These are phyloP conservation scores for Diversispora eburnea DNA, from an alignment of 192 early-diverging fungal species.

Conservation along the genomic window DNA sequence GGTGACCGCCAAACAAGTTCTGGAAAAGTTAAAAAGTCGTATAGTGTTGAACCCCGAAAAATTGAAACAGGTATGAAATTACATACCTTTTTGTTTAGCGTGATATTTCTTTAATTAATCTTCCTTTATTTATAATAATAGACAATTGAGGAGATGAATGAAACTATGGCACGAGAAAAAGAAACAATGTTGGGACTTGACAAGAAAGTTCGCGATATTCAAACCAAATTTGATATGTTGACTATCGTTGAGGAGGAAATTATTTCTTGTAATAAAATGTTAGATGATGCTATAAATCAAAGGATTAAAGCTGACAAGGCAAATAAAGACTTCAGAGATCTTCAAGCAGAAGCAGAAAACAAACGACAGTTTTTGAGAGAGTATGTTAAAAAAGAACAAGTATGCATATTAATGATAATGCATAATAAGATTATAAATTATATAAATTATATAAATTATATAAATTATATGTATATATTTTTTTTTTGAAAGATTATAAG, in stretches of 20 bases:
- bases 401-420: background rate
- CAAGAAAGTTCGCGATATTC: constrained; percentile 5
- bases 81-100: background rate
- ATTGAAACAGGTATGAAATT: constrained; percentile 7
- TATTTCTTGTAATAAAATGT: constrained; percentile 4
- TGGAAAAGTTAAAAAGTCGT: constrained; percentile 2
- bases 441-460: background rate
- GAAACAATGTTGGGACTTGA: background rate
- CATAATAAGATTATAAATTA: background rate
- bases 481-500: background rate
- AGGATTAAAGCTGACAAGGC: constrained; percentile 3
- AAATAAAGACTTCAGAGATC: constrained; percentile 5
- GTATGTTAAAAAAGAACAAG: constrained; percentile 4
- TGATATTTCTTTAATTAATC: background rate
- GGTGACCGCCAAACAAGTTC: constrained; percentile 7
- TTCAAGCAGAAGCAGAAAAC: background rate
- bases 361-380: constrained; percentile 10
- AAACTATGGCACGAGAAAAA: constrained; percentile 4
- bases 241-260: background rate
- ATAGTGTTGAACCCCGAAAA: constrained; percentile 19
- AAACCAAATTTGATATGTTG: background rate
- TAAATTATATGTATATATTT: no score
- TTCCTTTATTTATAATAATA: background rate
- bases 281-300: constrained; percentile 9
- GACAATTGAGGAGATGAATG: constrained; percentile 19